Conservation (phyloP, 1,284 basidiomycete species). For the Papiliotrema laurentii region DNA sequence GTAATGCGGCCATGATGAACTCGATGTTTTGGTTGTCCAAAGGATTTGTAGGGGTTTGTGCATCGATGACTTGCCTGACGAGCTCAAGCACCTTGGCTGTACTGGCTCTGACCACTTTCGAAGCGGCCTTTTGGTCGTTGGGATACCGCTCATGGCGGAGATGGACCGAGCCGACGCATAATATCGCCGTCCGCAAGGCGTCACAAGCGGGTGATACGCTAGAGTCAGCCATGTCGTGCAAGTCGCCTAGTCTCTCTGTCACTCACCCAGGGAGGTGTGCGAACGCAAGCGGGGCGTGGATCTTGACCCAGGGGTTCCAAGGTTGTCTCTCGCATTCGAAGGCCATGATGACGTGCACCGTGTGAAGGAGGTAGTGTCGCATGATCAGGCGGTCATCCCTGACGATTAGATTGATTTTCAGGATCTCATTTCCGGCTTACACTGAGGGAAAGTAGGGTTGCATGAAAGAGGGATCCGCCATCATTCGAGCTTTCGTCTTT, state of each 20-base stretch:
- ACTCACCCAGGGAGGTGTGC: conserved; percentile 33
- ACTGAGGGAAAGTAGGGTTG: conserved; percentile 39
- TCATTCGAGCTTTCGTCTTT: conserved; percentile 24
- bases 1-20: conserved; percentile 37
- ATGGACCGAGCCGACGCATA: conserved; percentile 41
- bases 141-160: conserved; percentile 32
- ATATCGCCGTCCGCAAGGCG: conserved; percentile 36
- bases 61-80: conserved; percentile 24
- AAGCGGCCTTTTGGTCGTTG: conserved; percentile 29
- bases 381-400: conserved; percentile 42
- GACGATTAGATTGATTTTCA: neutral
- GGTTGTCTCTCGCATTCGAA: conserved; percentile 31
- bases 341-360: conserved; percentile 41
- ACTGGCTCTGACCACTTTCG: conserved; percentile 28
- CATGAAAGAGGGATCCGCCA: conserved; percentile 43
- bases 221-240: neutral
- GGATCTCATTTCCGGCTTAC: conserved; percentile 14
- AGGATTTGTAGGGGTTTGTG: conserved; percentile 1
- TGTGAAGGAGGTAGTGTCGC: conserved; percentile 39
- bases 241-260: neutral
- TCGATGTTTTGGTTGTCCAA: conserved; percentile 34
- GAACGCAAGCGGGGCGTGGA: conserved; percentile 41
- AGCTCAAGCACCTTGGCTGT: conserved; percentile 27
- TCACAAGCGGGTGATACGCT: conserved; percentile 33
- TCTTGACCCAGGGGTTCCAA: conserved; percentile 42